Evolutionary conservation across 2,329 filamentous ascomycete genomes (phyloP), one percentile per base, ranked within the genome.

Genomic region (Aspergillus viridinutans): DNA sequence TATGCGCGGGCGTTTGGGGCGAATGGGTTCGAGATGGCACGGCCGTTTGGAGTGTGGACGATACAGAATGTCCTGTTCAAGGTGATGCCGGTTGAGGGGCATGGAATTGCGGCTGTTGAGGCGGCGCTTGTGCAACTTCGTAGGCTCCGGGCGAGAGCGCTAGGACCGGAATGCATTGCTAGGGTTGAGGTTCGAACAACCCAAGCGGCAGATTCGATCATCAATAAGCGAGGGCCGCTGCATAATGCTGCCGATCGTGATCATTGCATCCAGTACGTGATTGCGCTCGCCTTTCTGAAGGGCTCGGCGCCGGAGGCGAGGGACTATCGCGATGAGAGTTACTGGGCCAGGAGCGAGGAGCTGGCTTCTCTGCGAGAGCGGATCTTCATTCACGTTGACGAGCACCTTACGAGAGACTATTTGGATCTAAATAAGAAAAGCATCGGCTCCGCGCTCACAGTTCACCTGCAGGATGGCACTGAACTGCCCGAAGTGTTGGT

Each of bases 221-320:
- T 76, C 38, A 69, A 71, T 49, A 75, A 74, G 38, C 51, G 21
- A 1, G 69, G 66, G 0, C 48, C 38, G n/a, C 50, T 74, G 40
- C 38, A 53, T 1, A 71, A 70, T 56, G 53, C 64, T 14, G 70
- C 73, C 6, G 72, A 75, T 55, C 64, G 73, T 9, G 73, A 74
- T 58, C 72, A 75, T 48, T 73, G 69, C 50, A 59, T 76, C 49
- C 65, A 72, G 50, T 75, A 68, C 53, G 64, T 72, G 28, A 60
- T 74, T 20, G 68, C 72, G 3, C 47, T 75, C 20, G 59, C 62
- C 2, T 60, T 75, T 6, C 52, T 73, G 21, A 76, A 75, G 53
- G 69, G 67, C 1, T 26, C 29, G 4, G 40, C 56, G 2, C 62
- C 67, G 3, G 64, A 67, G 23, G 53, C 58, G 6, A 54, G 8